Percentiles rank a stretch among this genome's conserved stretches.
Conservation (phyloP, 257 asterid species). For the Lycium barbarum region DNA sequence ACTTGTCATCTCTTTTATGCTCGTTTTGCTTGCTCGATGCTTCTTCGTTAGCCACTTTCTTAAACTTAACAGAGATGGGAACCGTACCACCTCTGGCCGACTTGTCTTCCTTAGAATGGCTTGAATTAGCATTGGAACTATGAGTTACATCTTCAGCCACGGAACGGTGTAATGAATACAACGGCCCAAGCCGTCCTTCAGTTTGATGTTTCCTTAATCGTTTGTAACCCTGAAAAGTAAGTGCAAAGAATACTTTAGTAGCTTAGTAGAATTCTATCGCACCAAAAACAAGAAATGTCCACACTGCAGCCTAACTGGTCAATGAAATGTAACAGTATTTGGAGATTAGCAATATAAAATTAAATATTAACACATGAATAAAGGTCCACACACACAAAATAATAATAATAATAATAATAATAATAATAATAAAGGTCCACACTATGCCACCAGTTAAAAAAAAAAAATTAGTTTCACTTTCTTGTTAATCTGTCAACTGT, state of each 20-base stretch:
- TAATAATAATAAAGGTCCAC: neutral
- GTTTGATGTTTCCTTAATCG: constrained; percentile 28
- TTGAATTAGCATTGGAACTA: constrained; percentile 19
- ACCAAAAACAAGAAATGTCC: constrained; percentile 8
- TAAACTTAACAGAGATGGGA: constrained; percentile 22
- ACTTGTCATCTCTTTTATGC: constrained; percentile 15
- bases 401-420: too few species aligned
- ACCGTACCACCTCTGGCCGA: neutral
- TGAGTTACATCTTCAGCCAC: constrained; percentile 22
- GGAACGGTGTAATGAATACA: neutral
- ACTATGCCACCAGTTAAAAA: neutral
- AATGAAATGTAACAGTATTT: constrained; percentile 7
- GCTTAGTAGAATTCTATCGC: neutral
- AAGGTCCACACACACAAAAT: neutral
- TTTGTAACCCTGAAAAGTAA: constrained; percentile 31
- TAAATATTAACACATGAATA: neutral
- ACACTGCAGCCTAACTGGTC: neutral
- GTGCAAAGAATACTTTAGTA: neutral
- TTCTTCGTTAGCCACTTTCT: constrained; percentile 25
- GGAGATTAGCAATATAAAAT: neutral
- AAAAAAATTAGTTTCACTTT: neutral
- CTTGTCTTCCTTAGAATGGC: constrained; percentile 24
- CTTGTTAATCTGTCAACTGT: neutral
- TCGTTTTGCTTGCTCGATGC: constrained; percentile 11
- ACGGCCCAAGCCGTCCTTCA: neutral